These are phyloP conservation scores for Mercurialis annua DNA, from an alignment of 345 rosid genomes.

Conservation along the genomic window DNA sequence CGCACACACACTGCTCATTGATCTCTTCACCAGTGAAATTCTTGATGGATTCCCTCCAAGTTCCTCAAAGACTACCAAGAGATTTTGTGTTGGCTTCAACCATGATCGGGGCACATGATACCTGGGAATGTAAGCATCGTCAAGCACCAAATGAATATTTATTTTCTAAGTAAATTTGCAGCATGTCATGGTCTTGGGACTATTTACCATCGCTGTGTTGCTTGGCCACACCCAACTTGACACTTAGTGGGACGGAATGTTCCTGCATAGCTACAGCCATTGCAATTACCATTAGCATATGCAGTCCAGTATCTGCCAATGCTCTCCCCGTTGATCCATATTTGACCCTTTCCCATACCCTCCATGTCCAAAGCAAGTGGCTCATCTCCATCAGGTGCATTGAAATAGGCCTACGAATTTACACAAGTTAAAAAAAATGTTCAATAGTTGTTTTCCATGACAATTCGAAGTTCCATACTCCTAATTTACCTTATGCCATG, in stretches of 20 bases:
- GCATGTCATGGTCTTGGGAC: background rate
- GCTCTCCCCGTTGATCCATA: conserved; percentile 94
- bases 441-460: background rate
- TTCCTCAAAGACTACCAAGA: conserved; percentile 88
- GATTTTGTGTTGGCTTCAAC: conserved; percentile 84
- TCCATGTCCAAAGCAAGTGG: conserved; percentile 95
- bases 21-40: conserved; percentile 81
- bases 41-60: conserved; percentile 85
- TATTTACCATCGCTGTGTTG: conserved; percentile 78
- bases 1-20: conserved; percentile 73
- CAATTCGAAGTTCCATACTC: background rate
- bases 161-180: background rate
- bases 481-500: conserved; percentile 84
- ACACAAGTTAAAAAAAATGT: conserved; percentile 3
- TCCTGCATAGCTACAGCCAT: conserved; percentile 72
- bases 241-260: conserved; percentile 81
- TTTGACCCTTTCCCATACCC: conserved; percentile 97
- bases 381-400: conserved; percentile 89
- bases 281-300: conserved; percentile 71
- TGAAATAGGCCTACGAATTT: conserved; percentile 61
- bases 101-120: conserved; percentile 91
- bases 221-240: conserved; percentile 85
- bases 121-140: conserved; percentile 35
- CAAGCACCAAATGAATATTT: conserved; percentile 8
- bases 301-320: conserved; percentile 98